Evolutionary conservation across 176 grass and related monocot species (phyloP), one percentile per base, ranked within the genome.

Genomic region (Pharus latifolius): DNA sequence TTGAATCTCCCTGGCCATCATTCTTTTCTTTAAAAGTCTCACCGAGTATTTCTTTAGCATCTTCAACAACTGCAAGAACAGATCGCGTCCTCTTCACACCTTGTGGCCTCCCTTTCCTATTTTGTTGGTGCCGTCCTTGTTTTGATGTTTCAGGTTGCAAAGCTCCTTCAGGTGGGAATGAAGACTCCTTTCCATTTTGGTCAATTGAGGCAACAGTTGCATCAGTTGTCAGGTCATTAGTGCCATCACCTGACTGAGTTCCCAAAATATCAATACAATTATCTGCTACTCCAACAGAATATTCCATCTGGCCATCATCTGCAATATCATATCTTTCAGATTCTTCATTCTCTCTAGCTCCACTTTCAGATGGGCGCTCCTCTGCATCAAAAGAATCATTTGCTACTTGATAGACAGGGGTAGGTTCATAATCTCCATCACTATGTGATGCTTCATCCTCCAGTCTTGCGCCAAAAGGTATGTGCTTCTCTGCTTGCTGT

Each of bases 281-380:
- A 83, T 99, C 95, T 44, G 87, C 78, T n/a, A 94, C 57, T 60
- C 87, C 90, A 83, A 78, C 42, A 75, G 95, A 99, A 56, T 73
- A 70, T 34, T 92, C 92, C 56, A 81, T 70, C 24, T 85, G 78
- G 16, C 78, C 73, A 34, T 88, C 80, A 61, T 69, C 64, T 78
- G 35, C 73, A 79, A 59, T 27, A 37, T 55, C 80, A 30, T 80
- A 59, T 67, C 33, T 74, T 76, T 87, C 76, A 33, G 61, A 84
- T 47, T 65, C 62, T 65, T 70, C 84, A 26, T 87, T 87, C 19
- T 69, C 84, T 63, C 68, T 84, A 44, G 69, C 28, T 49, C 56
- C 73, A 82, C 49, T 78, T 2, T 83, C 73, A 66, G 63, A 78
- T 63, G 78, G 77, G 56, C 63, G 49, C 50, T 76, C 62, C 25